Conservation (phyloP, 2,329 filamentous ascomycete species). For the Aspergillus hortae region DNA sequence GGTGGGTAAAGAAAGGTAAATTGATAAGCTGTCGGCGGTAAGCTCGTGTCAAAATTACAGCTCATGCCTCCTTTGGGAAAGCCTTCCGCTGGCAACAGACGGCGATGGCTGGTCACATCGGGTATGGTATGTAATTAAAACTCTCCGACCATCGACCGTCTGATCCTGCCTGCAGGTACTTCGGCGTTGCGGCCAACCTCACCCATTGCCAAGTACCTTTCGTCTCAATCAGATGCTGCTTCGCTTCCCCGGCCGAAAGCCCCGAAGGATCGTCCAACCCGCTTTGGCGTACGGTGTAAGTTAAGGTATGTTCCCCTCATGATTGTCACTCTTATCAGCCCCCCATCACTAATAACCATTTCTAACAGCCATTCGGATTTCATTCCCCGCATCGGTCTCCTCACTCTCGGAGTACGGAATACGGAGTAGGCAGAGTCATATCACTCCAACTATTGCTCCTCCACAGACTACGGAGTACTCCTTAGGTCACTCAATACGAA, state of each 20-base stretch:
- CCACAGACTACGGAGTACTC: too few relatives aligned
- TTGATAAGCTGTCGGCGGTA: conserved; percentile 10
- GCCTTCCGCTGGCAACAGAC: not conserved
- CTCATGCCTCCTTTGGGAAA: too few relatives aligned
- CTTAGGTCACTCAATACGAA: too few relatives aligned
- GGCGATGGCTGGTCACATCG: not conserved
- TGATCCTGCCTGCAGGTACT: too few relatives aligned
- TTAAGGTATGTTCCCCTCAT: not conserved
- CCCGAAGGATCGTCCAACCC: conserved; percentile 22
- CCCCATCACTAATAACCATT: not conserved
- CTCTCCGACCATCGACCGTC: conserved; percentile 1
- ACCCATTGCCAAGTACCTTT: too few relatives aligned
- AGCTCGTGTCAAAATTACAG: too few relatives aligned
- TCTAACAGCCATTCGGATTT: not conserved
- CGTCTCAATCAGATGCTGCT: conserved; percentile 4
- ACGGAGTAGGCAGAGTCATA: too few relatives aligned
- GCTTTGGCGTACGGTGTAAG: conserved; percentile 19
- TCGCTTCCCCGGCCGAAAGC: not conserved
- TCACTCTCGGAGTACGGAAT: not conserved
- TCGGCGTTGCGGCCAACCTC: too few relatives aligned
- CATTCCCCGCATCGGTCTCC: conserved; percentile 1
- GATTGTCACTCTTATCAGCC: not conserved
- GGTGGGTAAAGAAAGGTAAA: conserved; percentile 1
- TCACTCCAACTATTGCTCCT: not conserved
- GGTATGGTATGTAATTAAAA: not conserved